Evolutionary conservation across 768 basidiomycete species (phyloP).

Genomic region (Calvatia gigantea): DNA sequence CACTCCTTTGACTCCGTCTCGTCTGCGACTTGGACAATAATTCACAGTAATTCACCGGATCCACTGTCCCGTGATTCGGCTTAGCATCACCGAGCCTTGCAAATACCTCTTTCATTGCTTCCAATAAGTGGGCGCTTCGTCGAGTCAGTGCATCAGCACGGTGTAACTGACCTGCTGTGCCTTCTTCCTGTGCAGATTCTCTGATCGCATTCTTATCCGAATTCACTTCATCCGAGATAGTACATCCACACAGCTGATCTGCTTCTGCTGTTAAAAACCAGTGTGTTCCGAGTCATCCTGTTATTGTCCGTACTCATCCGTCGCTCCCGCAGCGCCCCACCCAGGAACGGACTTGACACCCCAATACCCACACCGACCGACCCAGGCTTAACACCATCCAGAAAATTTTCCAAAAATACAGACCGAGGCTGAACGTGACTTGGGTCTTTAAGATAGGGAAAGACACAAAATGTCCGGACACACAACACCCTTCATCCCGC

Average conservation of each 20-base stretch:
- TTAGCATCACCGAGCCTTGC: not conserved
- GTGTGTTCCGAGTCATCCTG: not conserved
- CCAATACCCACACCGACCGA: not conserved
- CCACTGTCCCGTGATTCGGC: not conserved
- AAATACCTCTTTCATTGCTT: not conserved
- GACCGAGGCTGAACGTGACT: not conserved
- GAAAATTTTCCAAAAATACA: not conserved
- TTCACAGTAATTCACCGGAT: not conserved
- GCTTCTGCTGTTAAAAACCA: not conserved
- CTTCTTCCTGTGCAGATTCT: not conserved
- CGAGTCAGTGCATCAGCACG: not conserved
- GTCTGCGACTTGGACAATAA: not conserved
- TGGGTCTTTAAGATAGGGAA: not conserved
- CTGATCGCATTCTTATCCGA: constrained; percentile 6
- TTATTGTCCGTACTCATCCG: not conserved
- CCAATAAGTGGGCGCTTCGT: not conserved
- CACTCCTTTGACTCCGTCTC: not conserved
- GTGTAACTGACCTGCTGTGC: not conserved
- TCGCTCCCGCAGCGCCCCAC: not conserved
- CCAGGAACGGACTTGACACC: not conserved
- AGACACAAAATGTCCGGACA: constrained; percentile 8
- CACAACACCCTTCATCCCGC: constrained; percentile 16
- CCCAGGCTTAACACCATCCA: not conserved
- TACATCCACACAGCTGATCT: not conserved
- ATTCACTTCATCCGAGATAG: not conserved